Evolutionary conservation across 1,284 basidiomycete species (phyloP), one percentile per base, ranked within the genome.

Genomic region (Mycosarcoma maydis): DNA sequence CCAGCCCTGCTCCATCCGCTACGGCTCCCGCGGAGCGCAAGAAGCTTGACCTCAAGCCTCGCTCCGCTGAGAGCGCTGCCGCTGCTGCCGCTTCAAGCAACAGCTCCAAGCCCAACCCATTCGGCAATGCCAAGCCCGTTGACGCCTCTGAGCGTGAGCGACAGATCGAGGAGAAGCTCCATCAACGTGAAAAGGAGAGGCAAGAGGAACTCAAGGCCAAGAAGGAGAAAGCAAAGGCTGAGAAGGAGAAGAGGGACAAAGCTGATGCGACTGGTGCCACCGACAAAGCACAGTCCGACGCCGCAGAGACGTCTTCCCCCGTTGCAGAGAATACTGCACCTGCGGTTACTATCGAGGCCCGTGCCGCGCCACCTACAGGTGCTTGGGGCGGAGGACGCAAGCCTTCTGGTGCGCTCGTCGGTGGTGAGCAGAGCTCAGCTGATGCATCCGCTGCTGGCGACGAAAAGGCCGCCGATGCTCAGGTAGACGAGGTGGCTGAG

Each of bases 111-210:
- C 47, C 84, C 16, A 83, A 87, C 78, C 93, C 94, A 2, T 98
- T 98, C 80, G 95, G 95, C 54, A 86, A 87, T 47, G 95, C 95
- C 36, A 92, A 91, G 76, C 93, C 94, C 13, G 90, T 97, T 29
- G 92, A 97, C 82, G 88, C 90, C 8, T 85, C 89, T 19, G 85
- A 86, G 3, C 88, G 88, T 52, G 93, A 97, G 79, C 87, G 87
- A 48, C 90, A 88, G 78, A 88, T 92, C 10, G 82, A 87, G 24
- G 87, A 90, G 45, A 71, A 70, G 54, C 64, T 81, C 27, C 50
- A 56, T n/a, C 61, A 73, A 45, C 51, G 66, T 22, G 75, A 78
- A 33, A 74, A 73, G 58, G 57, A 73, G 59, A 52, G 65, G 29
- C 75, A 78, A 41, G 71, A 77, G 46, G 60, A 75, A 22, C 36